Evolutionary conservation across 345 rosid genomes (phyloP).

Genomic region (Citrus sinensis): DVS_A1.0 CM039166.1:21565501-21566000

Average conservation of each 20-base stretch:
- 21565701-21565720: constrained; percentile 51
- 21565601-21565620: neutral
- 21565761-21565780: constrained; percentile 80
- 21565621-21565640: neutral
- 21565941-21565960: constrained; percentile 56
- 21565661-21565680: constrained; percentile 21
- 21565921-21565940: constrained; percentile 70
- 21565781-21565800: constrained; percentile 82
- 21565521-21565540: neutral
- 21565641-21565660: neutral
- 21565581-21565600: neutral
- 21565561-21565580: neutral
- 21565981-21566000: constrained; percentile 44
- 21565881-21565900: constrained; percentile 75
- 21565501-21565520: neutral
- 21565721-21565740: constrained; percentile 77
- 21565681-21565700: constrained; percentile 34
- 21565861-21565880: constrained; percentile 33
- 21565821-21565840: constrained; percentile 47
- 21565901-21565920: constrained; percentile 69
- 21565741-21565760: constrained; percentile 51
- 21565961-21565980: constrained; percentile 30
- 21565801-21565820: constrained; percentile 57
- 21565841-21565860: constrained; percentile 39
- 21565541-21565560: neutral